These are phyloP conservation scores for Neolentinus lepideus DNA, from an alignment of 1,284 basidiomycete species.

Conservation along the genomic window DNA sequence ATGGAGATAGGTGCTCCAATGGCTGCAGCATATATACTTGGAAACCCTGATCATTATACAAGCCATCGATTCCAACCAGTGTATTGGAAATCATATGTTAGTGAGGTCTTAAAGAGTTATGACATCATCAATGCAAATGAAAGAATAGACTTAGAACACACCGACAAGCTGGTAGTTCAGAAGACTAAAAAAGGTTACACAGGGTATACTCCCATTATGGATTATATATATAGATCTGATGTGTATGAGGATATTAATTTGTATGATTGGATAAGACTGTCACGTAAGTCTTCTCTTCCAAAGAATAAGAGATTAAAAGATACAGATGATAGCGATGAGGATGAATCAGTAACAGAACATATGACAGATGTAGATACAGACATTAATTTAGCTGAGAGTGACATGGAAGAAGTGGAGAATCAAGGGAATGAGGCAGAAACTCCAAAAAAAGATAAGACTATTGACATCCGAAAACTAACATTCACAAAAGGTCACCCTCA, in stretches of 20 bases:
- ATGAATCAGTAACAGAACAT: neutral
- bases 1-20: conserved; percentile 11
- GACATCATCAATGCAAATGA: neutral
- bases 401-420: no score
- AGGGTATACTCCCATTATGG: neutral
- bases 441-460: conserved; percentile 1
- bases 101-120: neutral
- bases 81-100: neutral
- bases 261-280: conserved; percentile 9
- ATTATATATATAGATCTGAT: conserved; percentile 6
- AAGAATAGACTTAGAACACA: neutral
- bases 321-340: neutral
- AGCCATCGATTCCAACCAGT: neutral
- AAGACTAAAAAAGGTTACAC: neutral
- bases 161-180: neutral
- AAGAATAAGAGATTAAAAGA: neutral
- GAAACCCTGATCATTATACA: conserved; percentile 11
- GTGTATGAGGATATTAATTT: conserved; percentile 2
- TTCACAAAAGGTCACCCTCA: conserved; percentile 11
- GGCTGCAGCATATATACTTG: conserved; percentile 8
- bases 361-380: neutral
- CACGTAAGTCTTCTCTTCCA: neutral
- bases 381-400: neutral
- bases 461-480: neutral
- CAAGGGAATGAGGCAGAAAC: no score